phyloP scores from a whole-genome alignment of 768 basidiomycete genomes.

The Tricholoma terreum region DNA sequence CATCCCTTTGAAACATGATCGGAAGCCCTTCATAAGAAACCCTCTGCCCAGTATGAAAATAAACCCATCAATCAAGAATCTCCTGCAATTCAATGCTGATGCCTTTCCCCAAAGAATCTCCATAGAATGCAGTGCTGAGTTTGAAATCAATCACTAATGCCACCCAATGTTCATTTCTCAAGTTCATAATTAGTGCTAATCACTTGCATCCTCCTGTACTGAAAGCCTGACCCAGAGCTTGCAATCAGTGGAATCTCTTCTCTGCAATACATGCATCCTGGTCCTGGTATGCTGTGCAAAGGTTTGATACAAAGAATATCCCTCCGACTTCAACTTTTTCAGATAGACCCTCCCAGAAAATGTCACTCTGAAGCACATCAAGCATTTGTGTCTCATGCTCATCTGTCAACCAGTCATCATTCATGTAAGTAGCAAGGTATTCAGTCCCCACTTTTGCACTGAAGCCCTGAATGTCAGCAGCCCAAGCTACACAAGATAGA shows the following conservation, averaged over 20 bases:
- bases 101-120: constrained; percentile 12
- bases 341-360: background rate
- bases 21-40: constrained; percentile 7
- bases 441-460: background rate
- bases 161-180: constrained; percentile 13
- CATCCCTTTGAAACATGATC: constrained; percentile 14
- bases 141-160: constrained; percentile 15
- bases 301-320: constrained; percentile 4
- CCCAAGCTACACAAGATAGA: constrained; percentile 8
- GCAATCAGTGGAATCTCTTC: constrained; percentile 8
- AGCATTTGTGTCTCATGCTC: constrained; percentile 18
- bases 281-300: background rate
- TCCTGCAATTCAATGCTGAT: constrained; percentile 6
- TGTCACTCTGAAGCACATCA: constrained; percentile 10
- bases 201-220: background rate
- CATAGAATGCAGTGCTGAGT: constrained; percentile 8
- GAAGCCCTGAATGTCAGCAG: constrained; percentile 11
- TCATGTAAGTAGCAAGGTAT: constrained; percentile 10
- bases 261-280: background rate
- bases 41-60: constrained; percentile 5
- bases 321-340: background rate
- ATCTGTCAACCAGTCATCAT: constrained; percentile 14
- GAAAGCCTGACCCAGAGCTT: constrained; percentile 6
- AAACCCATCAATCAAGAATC: constrained; percentile 17
- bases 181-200: constrained; percentile 10